Base-by-base conservation (phyloP, 345 rosid species). In the Gynandropsis gynandra region DNA sequence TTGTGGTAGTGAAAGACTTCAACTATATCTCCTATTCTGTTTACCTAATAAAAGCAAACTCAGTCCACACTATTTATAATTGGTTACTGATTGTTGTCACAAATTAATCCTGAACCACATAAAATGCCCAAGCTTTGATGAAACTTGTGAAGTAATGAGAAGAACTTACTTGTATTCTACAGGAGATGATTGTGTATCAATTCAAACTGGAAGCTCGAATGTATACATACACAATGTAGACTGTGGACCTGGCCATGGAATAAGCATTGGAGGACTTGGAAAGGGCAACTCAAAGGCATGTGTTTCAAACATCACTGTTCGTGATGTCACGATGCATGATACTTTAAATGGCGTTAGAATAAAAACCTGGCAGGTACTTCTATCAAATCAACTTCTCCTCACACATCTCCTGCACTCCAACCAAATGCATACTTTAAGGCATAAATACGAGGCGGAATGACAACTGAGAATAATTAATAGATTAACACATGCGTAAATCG, bases 161-260 rank as follows among this genome's bases (percentile, higher is more conserved):
- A 50, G 35, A 18, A 62, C 33, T 44, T 35, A 43, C 8, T 24
- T 56, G 13, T n/a, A 8, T 67, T 74, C 10, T 45, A 40, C 80
- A 89, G 98, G 98, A 40, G 96, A 86, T 73, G 97, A 89, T 50
- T 86, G 97, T 47, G 62, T 86, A 29, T 89, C 94, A 6, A 77
- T 86, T 63, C 95, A 86, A 70, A 72, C 87, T 16, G 98, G 95
- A 63, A 81, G 95, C 77, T 81, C 96, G 27, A 73, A 86, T 45
- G 69, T 89, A 47, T 56, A 74, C 68, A 70, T 86, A 53, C 88
- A 83, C 32, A 46, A 80, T 34, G 73, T 86, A 38, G 82, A 77
- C 44, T 86, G 94, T 41, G 98, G 96, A 47, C 92, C 90, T 63
- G 98, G 95, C 56, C 97, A 89, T 59, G 94, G 95, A 29, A 81